Evolutionary conservation across 805 yeast genomes (phyloP), one percentile per base, ranked within the genome.

Genomic region (Candida schatavii): DNA sequence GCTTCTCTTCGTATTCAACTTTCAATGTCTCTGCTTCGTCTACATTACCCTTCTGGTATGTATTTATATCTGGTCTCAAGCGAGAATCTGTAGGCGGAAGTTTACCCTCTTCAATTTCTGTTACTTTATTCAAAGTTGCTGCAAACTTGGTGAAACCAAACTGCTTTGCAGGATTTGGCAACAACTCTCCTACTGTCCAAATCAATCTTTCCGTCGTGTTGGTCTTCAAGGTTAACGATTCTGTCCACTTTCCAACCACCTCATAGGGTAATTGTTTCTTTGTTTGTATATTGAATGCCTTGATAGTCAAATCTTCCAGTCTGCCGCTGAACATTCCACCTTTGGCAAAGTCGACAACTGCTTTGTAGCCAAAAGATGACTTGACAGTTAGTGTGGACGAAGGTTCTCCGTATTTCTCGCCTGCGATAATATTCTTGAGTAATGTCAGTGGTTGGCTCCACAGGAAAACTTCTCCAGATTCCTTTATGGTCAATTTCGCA

Each of bases 401-500:
- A 1, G 99, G 99, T 57, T 93, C 99, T 11, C 88, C 72, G 61
- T 90, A 93, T 59, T 88, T 85, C 54, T 93, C 99, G 20, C 99
- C 98, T 1, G 97, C 96, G 53, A 93, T 80, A 36, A 93, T 74
- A 57, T 91, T 91, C 54, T 91, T 83, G 52, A 93, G 65, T 52
- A 87, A 74, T 0, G 95, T 81, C 1, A 85, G 80, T 5, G 99
- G 97, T 49, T 83, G 90, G 17, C 70, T 59, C 91, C 95, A 93
- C 46, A 80, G 78, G 55, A 81, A 86, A n/a, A 68, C 68, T 52
- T 87, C 96, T 1, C 88, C 89, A 0, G 83, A 73, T 2, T 68
- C 53, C 44, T 77, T 76, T 35, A 83, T 68, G 2, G 71, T 69
- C 29, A 93, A 67, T 35, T 72, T 75, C 3, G 85, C 68, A 11